Percentiles rank a stretch among this genome's conserved stretches.
These are phyloP conservation scores for Cinnamomum micranthum DNA, from an alignment of 164 flowering plant species.

Conservation along the genomic window DNA sequence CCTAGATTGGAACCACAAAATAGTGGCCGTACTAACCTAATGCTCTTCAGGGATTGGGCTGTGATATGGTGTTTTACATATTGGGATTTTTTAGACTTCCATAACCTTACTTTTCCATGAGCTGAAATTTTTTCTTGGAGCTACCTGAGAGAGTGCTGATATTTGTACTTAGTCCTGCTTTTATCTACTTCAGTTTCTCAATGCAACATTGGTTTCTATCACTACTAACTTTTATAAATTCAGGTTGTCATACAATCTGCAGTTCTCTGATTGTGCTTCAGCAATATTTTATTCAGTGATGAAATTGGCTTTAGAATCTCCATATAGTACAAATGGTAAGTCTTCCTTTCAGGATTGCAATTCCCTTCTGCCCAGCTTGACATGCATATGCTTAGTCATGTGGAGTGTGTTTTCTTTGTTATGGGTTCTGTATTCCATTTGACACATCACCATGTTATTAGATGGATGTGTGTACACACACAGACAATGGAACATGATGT, in stretches of 20 bases:
- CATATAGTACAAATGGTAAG: conserved; percentile 50
- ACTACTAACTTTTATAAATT: neutral
- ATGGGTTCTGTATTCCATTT: neutral
- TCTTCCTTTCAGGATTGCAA: conserved; percentile 6
- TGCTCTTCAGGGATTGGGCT: neutral
- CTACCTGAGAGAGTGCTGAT: neutral
- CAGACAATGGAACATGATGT: neutral
- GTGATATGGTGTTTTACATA: neutral
- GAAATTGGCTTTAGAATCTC: conserved; percentile 65
- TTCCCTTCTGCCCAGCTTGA: too few species aligned
- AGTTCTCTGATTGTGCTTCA: conserved; percentile 70
- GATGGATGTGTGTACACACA: neutral
- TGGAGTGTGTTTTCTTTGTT: neutral
- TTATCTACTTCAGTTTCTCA: neutral
- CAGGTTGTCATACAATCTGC: conserved; percentile 84
- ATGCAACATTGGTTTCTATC: neutral
- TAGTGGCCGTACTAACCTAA: neutral
- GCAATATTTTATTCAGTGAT: conserved; percentile 81
- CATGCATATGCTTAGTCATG: too few species aligned
- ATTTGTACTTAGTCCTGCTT: neutral
- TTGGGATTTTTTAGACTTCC: neutral
- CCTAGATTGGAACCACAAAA: neutral
- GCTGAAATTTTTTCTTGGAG: neutral
- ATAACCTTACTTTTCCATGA: neutral
- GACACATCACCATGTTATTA: neutral